Evolutionary conservation across 2,329 filamentous ascomycete genomes (phyloP).

Genomic region (Ilyonectria destructans): DNA sequence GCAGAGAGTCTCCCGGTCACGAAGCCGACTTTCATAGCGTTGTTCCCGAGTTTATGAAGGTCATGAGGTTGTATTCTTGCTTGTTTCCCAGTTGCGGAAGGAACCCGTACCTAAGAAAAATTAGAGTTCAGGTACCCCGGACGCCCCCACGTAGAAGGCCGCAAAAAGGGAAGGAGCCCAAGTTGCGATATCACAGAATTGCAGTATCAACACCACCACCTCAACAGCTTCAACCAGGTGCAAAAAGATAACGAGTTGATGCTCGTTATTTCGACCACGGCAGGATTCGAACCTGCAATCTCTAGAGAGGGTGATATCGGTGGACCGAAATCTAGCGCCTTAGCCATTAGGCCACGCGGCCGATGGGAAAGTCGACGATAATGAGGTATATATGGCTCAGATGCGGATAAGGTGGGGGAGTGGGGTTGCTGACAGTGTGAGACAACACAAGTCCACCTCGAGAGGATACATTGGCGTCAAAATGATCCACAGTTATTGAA

Average conservation of each 20-base stretch:
- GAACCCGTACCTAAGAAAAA: neutral
- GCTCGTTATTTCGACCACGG: conserved; percentile 54
- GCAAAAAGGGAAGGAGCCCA: neutral
- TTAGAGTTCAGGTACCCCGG: neutral
- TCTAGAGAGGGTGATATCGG: conserved; percentile 53
- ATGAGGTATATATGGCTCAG: neutral
- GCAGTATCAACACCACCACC: neutral
- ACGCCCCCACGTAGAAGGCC: neutral
- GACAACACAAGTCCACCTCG: neutral
- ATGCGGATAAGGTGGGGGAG: neutral
- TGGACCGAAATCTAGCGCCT: conserved; percentile 61
- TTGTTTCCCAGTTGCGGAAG: neutral
- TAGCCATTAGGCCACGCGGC: conserved; percentile 63
- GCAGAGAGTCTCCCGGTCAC: neutral
- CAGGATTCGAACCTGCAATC: conserved; percentile 64
- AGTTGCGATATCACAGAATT: neutral
- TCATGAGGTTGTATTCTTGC: neutral
- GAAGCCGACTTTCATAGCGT: conserved; percentile 9
- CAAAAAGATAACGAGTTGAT: conserved; percentile 29
- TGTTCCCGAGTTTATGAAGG: neutral
- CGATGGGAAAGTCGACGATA: conserved; percentile 36
- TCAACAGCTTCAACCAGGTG: too few species aligned
- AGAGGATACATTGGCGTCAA: neutral
- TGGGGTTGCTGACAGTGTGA: neutral
- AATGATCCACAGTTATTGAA: too few species aligned